phyloP scores from a whole-genome alignment of 2,329 filamentous ascomycete species.

The Colletotrichum navitas region DNA sequence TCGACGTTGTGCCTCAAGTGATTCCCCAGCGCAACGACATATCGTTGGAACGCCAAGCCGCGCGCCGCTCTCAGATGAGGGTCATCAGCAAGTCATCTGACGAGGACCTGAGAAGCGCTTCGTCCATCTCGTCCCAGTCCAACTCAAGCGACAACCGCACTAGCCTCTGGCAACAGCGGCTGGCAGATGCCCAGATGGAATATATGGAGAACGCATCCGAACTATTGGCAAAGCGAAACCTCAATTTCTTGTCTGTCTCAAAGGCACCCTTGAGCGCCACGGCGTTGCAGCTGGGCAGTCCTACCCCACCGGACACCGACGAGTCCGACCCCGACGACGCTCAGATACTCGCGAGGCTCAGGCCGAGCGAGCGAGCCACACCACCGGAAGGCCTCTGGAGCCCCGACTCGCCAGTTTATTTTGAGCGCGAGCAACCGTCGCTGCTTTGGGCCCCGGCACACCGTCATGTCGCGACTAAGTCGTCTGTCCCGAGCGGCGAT shows the following conservation, averaged over 20 bases:
- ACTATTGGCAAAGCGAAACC: constrained; percentile 52
- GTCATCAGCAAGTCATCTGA: constrained; percentile 47
- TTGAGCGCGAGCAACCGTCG: constrained; percentile 32
- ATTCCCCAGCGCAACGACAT: constrained; percentile 46
- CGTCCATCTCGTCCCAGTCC: constrained; percentile 48
- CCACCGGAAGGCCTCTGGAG: constrained; percentile 32
- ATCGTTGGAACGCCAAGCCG: constrained; percentile 54
- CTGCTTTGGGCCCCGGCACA: constrained; percentile 28
- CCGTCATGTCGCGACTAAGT: constrained; percentile 21
- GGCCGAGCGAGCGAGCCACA: constrained; percentile 39
- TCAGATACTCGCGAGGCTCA: constrained; percentile 39
- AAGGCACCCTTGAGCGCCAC: constrained; percentile 44
- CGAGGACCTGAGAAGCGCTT: constrained; percentile 47
- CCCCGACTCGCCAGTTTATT: constrained; percentile 25
- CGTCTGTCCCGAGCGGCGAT: constrained; percentile 15
- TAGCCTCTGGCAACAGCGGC: constrained; percentile 58
- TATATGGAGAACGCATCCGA: constrained; percentile 58
- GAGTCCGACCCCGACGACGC: constrained; percentile 55
- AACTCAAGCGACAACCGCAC: constrained; percentile 49
- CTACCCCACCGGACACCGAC: constrained; percentile 68
- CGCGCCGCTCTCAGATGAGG: constrained; percentile 54
- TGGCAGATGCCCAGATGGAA: constrained; percentile 60
- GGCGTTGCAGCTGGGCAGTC: constrained; percentile 59
- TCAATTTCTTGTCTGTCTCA: constrained; percentile 54
- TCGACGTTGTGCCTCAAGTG: constrained; percentile 44